A percentile compares a stretch with the other conserved stretches of the same genome.
phyloP scores from a whole-genome alignment of 495 filamentous ascomycete species.

The Penicillium ucsense region DNA sequence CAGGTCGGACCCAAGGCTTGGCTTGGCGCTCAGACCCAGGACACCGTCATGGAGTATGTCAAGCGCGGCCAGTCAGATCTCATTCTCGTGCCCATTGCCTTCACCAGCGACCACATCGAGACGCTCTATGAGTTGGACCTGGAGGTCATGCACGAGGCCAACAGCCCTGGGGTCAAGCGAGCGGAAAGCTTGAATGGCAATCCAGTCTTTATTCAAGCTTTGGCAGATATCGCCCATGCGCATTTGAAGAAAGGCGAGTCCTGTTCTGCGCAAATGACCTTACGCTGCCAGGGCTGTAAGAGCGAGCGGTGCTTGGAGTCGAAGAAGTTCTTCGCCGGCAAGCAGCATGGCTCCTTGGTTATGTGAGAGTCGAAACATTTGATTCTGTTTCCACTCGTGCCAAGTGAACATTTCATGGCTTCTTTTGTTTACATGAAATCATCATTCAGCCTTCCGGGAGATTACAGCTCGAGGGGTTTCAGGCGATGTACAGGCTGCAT shows the following conservation, averaged over 20 bases:
- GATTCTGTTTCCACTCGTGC: background rate
- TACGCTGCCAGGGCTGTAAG: constrained; percentile 90
- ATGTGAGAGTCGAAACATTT: constrained; percentile 10
- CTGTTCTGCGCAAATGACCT: constrained; percentile 73
- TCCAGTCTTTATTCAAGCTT: constrained; percentile 80
- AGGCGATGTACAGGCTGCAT: no score
- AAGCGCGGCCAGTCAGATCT: constrained; percentile 86
- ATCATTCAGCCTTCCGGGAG: no score
- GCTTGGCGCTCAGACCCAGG: constrained; percentile 88
- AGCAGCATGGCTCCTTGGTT: constrained; percentile 27
- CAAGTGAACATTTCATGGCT: no score
- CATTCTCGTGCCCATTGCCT: constrained; percentile 89
- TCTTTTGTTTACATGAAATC: no score
- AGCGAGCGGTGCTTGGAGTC: constrained; percentile 83
- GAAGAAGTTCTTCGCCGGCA: constrained; percentile 81
- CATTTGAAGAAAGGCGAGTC: constrained; percentile 64
- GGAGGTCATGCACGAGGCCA: constrained; percentile 88
- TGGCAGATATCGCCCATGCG: constrained; percentile 73
- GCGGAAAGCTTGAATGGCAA: constrained; percentile 90
- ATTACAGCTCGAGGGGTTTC: no score
- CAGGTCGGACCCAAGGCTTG: constrained; percentile 94
- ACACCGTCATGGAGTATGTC: constrained; percentile 80
- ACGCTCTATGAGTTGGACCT: constrained; percentile 92
- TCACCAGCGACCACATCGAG: constrained; percentile 98
- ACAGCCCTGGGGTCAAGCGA: constrained; percentile 69